Evolutionary conservation across 495 filamentous ascomycete species (phyloP).

Genomic region (Cryomyces antarcticus): DNA sequence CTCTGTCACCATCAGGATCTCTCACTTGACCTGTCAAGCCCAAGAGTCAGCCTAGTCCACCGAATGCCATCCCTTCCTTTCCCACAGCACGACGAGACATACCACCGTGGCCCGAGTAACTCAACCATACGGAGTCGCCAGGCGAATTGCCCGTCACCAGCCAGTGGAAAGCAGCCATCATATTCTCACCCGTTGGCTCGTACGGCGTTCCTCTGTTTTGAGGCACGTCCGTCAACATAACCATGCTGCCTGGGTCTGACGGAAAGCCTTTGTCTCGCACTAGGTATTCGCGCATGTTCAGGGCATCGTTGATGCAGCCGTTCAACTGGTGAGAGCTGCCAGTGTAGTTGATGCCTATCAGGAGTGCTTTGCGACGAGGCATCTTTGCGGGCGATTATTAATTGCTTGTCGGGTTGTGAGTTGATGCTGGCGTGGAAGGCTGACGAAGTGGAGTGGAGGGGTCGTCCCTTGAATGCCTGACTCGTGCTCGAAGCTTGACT

Average conservation of each 20-base stretch:
- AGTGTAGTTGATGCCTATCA: conserved; percentile 44
- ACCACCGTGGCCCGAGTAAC: conserved; percentile 35
- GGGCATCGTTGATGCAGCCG: conserved; percentile 36
- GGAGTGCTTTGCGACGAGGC: conserved; percentile 24
- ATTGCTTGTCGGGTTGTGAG: too few species aligned
- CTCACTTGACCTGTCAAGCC: conserved; percentile 14
- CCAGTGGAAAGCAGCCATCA: conserved; percentile 36
- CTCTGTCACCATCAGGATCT: conserved; percentile 14
- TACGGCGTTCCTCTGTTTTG: conserved; percentile 18
- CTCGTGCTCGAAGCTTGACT: too few species aligned
- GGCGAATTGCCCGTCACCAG: conserved; percentile 24
- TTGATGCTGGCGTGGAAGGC: too few species aligned
- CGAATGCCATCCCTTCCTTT: too few species aligned
- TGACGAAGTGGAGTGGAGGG: too few species aligned
- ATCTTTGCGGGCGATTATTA: not conserved
- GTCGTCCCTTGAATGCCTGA: too few species aligned
- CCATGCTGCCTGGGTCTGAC: conserved; percentile 12
- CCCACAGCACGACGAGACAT: not conserved
- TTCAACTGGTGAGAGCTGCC: conserved; percentile 28
- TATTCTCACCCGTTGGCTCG: conserved; percentile 33
- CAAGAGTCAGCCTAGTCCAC: too few species aligned
- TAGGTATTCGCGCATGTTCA: conserved; percentile 28
- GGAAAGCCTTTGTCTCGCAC: conserved; percentile 28
- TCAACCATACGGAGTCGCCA: conserved; percentile 29
- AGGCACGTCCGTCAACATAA: not conserved